Evolutionary conservation across 257 asterid genomes (phyloP).

Genomic region (Capsicum rhomboideum): DNA sequence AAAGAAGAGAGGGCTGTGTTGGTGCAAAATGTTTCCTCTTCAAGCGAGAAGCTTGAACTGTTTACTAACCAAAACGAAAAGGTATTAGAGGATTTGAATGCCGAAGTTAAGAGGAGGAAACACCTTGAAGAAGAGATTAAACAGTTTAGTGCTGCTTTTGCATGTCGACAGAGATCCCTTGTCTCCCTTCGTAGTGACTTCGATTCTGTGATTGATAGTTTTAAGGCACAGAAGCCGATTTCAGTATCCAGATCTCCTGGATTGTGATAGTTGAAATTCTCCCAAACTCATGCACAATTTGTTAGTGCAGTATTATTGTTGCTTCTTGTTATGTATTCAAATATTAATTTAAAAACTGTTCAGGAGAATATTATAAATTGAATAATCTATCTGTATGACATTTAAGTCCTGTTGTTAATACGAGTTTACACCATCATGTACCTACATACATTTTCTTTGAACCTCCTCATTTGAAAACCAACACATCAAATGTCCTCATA

Average conservation of each 20-base stretch:
- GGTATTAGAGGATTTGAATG: conserved; percentile 40
- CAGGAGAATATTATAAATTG: not conserved
- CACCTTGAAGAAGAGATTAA: conserved; percentile 69
- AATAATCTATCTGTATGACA: not conserved
- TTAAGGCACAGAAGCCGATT: conserved; percentile 45
- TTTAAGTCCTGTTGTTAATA: not conserved
- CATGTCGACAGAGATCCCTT: conserved; percentile 45
- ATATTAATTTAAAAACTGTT: not conserved
- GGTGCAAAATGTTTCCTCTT: conserved; percentile 23
- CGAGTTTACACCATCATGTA: not conserved
- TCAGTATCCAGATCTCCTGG: conserved; percentile 62
- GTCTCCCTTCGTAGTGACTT: conserved; percentile 53
- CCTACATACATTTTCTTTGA: not conserved
- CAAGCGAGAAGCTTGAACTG: conserved; percentile 41
- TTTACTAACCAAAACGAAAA: conserved; percentile 53
- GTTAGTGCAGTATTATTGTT: not conserved
- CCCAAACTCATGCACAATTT: not conserved
- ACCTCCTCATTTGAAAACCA: not conserved
- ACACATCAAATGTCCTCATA: not conserved
- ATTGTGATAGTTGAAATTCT: conserved; percentile 18
- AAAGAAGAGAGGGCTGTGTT: conserved; percentile 56
- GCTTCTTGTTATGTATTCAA: not conserved
- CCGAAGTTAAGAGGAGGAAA: conserved; percentile 59
- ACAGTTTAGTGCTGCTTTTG: conserved; percentile 51
- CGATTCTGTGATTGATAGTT: conserved; percentile 43